These are phyloP conservation scores for Silene coronaria DNA, from an alignment of 179 eudicot species.

Conservation along the genomic window DNA sequence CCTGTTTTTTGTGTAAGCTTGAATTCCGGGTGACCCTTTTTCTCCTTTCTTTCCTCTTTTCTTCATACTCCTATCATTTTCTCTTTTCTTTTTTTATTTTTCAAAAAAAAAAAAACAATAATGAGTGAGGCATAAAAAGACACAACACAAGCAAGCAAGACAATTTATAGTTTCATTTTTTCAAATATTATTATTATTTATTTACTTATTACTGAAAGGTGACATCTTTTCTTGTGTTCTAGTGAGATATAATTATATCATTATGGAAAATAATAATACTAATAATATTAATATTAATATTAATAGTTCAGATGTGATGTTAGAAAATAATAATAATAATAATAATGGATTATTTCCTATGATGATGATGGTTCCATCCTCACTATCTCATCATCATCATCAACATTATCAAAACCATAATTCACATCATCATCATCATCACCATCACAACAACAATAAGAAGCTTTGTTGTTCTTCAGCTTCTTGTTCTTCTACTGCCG, in stretches of 20 bases:
- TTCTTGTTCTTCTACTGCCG: conserved; percentile 16
- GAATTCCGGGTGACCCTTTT: conserved; percentile 21
- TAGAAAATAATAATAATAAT: conserved; percentile 34
- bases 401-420: conserved; percentile 15
- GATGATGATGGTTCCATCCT: conserved; percentile 41
- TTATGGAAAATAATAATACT: conserved; percentile 19
- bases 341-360: conserved; percentile 31
- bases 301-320: conserved; percentile 26
- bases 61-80: background rate
- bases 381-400: conserved; percentile 22
- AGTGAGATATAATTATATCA: background rate
- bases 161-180: background rate
- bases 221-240: background rate
- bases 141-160: conserved; percentile 3
- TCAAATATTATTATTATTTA: background rate
- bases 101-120: background rate
- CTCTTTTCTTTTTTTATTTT: background rate
- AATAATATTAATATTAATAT: background rate
- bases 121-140: background rate
- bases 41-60: background rate
- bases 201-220: background rate
- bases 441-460: conserved; percentile 19
- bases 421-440: conserved; percentile 11
- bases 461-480: conserved; percentile 23
- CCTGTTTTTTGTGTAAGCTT: conserved; percentile 21